Evolutionary conservation across 352 stramenopile genomes (phyloP).

Genomic region (Pythium dissimile): DNA sequence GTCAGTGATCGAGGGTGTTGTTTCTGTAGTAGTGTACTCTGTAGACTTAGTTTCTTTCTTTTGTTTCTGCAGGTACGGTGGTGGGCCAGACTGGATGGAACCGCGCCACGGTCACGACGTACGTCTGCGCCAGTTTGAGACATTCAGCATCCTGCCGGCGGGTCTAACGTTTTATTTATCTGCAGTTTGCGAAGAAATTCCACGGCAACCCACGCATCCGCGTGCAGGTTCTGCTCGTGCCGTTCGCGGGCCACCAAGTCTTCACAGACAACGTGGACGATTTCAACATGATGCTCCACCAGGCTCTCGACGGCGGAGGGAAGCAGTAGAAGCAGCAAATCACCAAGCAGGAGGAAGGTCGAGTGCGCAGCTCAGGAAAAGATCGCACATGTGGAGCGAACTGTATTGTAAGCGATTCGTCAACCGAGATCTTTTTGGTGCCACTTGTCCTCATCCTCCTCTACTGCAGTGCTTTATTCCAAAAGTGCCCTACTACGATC

Average conservation of each 20-base stretch:
- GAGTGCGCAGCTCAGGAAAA: too few species aligned
- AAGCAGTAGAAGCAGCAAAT: background rate
- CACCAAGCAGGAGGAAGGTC: background rate
- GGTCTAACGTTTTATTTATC: background rate
- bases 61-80: constrained; percentile 34
- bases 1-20: too few species aligned
- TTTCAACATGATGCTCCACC: constrained; percentile 59
- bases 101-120: constrained; percentile 48
- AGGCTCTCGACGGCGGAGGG: constrained; percentile 23
- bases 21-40: too few species aligned
- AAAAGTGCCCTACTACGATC: too few species aligned
- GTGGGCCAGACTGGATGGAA: constrained; percentile 71
- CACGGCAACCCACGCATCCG: constrained; percentile 27
- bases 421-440: too few species aligned
- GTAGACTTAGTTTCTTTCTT: too few species aligned
- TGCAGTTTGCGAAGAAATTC: constrained; percentile 33
- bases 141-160: background rate
- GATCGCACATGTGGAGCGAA: too few species aligned
- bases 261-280: constrained; percentile 66
- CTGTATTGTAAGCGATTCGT: too few species aligned
- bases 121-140: background rate
- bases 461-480: too few species aligned
- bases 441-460: too few species aligned
- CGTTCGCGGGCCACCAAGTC: constrained; percentile 53
- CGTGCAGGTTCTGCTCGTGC: constrained; percentile 42